Conservation (phyloP, 2,329 filamentous ascomycete genomes). For the Pseudomassariella vexata region DNA sequence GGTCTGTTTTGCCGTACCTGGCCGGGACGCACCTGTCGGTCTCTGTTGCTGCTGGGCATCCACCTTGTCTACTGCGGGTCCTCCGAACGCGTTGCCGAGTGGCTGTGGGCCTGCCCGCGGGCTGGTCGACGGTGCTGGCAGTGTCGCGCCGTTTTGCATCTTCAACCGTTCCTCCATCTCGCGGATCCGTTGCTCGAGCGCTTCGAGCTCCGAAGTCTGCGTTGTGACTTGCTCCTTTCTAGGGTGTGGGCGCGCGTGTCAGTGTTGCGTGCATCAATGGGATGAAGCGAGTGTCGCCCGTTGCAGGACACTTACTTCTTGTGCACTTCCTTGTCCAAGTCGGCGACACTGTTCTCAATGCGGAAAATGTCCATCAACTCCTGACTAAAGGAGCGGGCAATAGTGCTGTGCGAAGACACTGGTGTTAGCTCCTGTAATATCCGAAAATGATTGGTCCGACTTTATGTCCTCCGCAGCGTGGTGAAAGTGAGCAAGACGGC, state of each 20-base stretch:
- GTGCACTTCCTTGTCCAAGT: constrained; percentile 69
- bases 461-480: too few relatives aligned
- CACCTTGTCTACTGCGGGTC: too few relatives aligned
- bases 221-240: constrained; percentile 76
- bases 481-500: constrained; percentile 36
- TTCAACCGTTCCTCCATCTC: constrained; percentile 78
- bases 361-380: constrained; percentile 87
- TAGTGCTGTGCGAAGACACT: constrained; percentile 52
- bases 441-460: too few relatives aligned
- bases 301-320: constrained; percentile 69
- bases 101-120: constrained; percentile 22
- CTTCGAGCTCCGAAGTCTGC: constrained; percentile 75
- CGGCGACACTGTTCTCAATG: constrained; percentile 71
- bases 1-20: constrained; percentile 46
- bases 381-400: constrained; percentile 80
- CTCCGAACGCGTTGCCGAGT: constrained; percentile 21
- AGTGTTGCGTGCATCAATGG: not conserved
- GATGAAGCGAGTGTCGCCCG: not conserved
- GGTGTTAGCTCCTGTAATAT: constrained; percentile 13
- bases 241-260: constrained; percentile 8
- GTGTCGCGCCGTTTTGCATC: constrained; percentile 18
- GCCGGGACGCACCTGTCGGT: constrained; percentile 35
- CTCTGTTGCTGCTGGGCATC: constrained; percentile 13
- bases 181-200: constrained; percentile 75
- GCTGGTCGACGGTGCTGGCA: constrained; percentile 7